Evolutionary conservation across 495 filamentous ascomycete species (phyloP).

Genomic region (Hypoxylon perforatum): DNA sequence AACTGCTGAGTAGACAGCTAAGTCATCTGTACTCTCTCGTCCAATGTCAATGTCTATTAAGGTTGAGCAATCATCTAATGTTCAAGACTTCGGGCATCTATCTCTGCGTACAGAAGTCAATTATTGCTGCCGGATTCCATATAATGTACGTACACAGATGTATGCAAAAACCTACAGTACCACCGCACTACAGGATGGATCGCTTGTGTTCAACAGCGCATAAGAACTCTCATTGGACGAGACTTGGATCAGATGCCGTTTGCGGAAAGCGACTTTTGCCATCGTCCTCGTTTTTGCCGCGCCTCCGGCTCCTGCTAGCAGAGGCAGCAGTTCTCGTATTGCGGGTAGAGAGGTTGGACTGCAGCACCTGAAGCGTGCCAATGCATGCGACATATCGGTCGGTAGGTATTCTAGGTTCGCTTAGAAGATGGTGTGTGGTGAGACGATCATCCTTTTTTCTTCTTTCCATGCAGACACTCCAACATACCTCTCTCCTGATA

Average conservation of each 20-base stretch:
- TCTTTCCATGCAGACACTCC: conserved; percentile 22
- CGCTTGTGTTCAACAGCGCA: conserved; percentile 8
- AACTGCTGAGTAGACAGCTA: too few relatives aligned
- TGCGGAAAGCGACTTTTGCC: conserved; percentile 39
- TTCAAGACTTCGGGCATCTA: conserved; percentile 13
- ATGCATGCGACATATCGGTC: conserved; percentile 30
- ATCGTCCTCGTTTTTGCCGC: conserved; percentile 27
- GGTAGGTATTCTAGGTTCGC: conserved; percentile 26
- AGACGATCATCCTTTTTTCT: conserved; percentile 19
- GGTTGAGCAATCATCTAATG: conserved; percentile 25
- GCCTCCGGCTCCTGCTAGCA: conserved; percentile 20
- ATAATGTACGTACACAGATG: not conserved
- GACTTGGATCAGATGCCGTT: conserved; percentile 36
- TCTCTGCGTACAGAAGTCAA: conserved; percentile 1
- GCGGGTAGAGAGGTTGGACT: conserved; percentile 36
- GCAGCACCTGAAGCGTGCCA: conserved; percentile 31
- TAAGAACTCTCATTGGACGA: conserved; percentile 29
- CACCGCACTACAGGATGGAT: not conserved
- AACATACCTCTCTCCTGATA: not conserved
- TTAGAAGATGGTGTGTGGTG: conserved; percentile 28
- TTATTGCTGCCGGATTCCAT: not conserved
- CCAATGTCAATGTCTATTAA: conserved; percentile 31
- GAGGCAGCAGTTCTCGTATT: conserved; percentile 39
- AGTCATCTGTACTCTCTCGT: conserved; percentile 33
- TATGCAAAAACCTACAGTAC: conserved; percentile 19